Base-by-base conservation (phyloP, 257 asterid species). In the Gentiana macrophylla region DNA sequence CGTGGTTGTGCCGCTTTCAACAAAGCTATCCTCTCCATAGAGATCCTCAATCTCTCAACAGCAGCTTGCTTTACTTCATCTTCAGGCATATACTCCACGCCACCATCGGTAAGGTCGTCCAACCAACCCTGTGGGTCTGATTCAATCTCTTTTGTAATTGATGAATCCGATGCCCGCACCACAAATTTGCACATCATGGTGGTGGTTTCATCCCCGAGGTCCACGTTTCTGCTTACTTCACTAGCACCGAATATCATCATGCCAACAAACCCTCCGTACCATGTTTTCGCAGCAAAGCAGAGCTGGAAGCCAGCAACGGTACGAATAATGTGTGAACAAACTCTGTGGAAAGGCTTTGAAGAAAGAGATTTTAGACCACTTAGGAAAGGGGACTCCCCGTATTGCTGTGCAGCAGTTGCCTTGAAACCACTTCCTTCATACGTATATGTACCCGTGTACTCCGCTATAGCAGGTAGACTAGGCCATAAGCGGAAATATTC, bases 401-500 rank as follows among this genome's bases (percentile, higher is more conserved):
- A 87, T 70, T 87, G 96, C 70, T 87, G 96, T 6, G 96, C 94
- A 51, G 96, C 96, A 51, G 94, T 87, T 52, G 94, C 96, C 78
- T 76, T 87, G 75, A 87, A 84, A 7, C 96, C 96, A 74, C 96
- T 87, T 63, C 96, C 96, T 82, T 87, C 96, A 32, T 87, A 87
- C 15, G 81, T 75, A 61, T 87, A 84, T 35, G 89, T 80, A 59
- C 94, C 96, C 0, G 93, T 84, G 60, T 80, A 87, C 78, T 87
- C 96, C 63, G 78, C 83, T 70, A 87, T 77, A 61, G 93, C 94
- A 52, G 96, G 96, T 57, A 87, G 76, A 74, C 96, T 84, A 53
- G 96, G 94, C 96, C 96, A 87, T 33, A 87, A 64, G 51, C 96
- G 89, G 76, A 87, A 90, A 74, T 84, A 90, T 69, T 90, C 98